phyloP scores from a whole-genome alignment of 2,329 filamentous ascomycete genomes.

The Microsporum ferrugineum region DNA sequence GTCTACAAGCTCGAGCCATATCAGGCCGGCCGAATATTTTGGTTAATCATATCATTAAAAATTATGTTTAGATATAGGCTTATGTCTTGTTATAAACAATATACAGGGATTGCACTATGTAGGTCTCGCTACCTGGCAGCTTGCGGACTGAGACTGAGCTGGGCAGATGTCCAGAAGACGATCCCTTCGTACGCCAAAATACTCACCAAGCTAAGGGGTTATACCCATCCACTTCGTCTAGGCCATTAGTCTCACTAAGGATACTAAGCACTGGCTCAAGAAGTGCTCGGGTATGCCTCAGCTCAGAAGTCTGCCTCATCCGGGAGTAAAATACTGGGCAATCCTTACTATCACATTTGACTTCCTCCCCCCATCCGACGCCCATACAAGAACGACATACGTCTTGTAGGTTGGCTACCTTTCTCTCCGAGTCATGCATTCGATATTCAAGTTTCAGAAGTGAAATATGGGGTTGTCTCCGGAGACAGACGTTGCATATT shows the following conservation, averaged over 20 bases:
- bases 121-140: too few relatives aligned
- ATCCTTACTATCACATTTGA: conserved; percentile 81
- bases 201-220: not conserved
- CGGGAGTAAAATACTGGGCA: conserved; percentile 76
- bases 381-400: conserved; percentile 74
- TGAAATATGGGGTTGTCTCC: conserved; percentile 40
- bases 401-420: conserved; percentile 51
- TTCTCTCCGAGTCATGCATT: conserved; percentile 53
- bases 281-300: conserved; percentile 27
- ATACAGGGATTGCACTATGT: too few relatives aligned
- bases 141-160: too few relatives aligned
- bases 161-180: too few relatives aligned
- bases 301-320: conserved; percentile 27
- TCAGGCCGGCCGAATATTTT: not conserved
- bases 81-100: too few relatives aligned
- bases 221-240: not conserved
- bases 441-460: conserved; percentile 53
- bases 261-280: conserved; percentile 28
- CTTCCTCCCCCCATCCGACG: conserved; percentile 59
- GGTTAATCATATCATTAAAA: too few relatives aligned
- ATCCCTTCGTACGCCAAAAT: too few relatives aligned
- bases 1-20: not conserved
- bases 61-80: too few relatives aligned
- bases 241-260: conserved; percentile 19
- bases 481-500: conserved; percentile 30